A percentile compares a stretch with the other conserved stretches of the same genome.
phyloP scores from a whole-genome alignment of 179 eudicot species.

The Spinacia oleracea region DNA sequence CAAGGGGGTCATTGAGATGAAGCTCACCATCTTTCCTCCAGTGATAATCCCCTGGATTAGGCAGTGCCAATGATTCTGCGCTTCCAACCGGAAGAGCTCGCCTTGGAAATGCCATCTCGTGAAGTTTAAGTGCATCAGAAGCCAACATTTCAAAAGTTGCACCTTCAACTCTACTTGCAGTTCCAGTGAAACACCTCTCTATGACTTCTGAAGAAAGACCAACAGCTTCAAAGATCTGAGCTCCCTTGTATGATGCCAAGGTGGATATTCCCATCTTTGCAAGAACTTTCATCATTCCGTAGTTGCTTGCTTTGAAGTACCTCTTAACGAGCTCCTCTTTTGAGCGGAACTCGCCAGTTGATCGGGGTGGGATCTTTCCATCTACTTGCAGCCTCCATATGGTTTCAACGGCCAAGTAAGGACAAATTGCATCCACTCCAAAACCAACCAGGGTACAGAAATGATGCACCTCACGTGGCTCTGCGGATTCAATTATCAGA shows the following conservation, averaged over 20 bases:
- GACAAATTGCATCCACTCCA: conserved; percentile 98
- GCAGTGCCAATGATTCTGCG: conserved; percentile 89
- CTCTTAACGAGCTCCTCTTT: conserved; percentile 81
- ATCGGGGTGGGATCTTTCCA: conserved; percentile 88
- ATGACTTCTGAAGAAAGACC: conserved; percentile 96
- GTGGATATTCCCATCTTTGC: conserved; percentile 99
- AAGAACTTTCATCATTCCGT: conserved; percentile 99
- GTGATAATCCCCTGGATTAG: conserved; percentile 98
- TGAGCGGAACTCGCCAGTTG: conserved; percentile 74
- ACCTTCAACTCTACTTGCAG: conserved; percentile 98
- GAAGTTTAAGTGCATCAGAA: conserved; percentile 68
- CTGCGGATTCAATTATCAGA: conserved; percentile 90
- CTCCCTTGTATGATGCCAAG: conserved; percentile 98
- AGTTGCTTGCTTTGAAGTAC: conserved; percentile 84
- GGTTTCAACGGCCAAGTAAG: conserved; percentile 92
- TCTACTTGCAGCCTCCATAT: conserved; percentile 95
- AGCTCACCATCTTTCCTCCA: conserved; percentile 98
- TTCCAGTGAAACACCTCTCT: conserved; percentile 85
- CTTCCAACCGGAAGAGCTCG: conserved; percentile 74
- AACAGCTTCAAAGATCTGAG: conserved; percentile 98
- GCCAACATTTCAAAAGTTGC: conserved; percentile 95
- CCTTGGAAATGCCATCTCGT: conserved; percentile 83
- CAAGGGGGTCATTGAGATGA: conserved; percentile 93
- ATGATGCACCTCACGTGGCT: conserved; percentile 99
- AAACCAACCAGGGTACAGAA: conserved; percentile 95